Evolutionary conservation across 139 green algal genomes (phyloP), one percentile per base, ranked within the genome.

Genomic region (Chlamydomonas eustigma): DNA sequence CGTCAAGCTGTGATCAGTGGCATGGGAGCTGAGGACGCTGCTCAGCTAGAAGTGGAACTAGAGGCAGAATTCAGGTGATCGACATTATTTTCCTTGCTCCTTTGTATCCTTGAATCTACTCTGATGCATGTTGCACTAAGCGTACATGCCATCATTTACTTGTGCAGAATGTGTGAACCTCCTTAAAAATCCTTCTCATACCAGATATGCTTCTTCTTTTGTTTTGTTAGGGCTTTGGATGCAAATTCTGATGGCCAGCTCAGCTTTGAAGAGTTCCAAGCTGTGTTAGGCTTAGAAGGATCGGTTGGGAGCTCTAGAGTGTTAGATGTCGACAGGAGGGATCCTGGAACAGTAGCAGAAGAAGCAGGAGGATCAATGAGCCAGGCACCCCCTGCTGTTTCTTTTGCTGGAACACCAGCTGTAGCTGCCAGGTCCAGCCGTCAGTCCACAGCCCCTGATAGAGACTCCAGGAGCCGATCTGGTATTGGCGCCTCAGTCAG

Each of bases 221-320:
- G n/a, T n/a, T n/a, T n/a, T n/a, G 65, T 78, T 37, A 28, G 64
- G 2, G 73, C 73, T n/a, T 73, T 80, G 38, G 64, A 78, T 28
- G 39, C 51, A 28, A 67, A 50, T 31, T 71, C 50, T 38, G 51
- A 78, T 37, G 50, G 73, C 34, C 33, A 68, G 51, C 65, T 88
- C 2, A 82, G 64, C 18, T 78, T 86, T 28, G 84, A 88, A 22
- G 84, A 88, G 72, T 88, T 84, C 65, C 71, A 75, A n/a, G 58
- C 78, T 12, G 82, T 79, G n/a, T 50, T 88, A 75, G 70, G 79
- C 12, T 18, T 58, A 18, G 44, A 58, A 12, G n/a, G n/a, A n/a
- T n/a, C n/a, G n/a, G n/a, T n/a, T n/a, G n/a, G n/a, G n/a, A n/a
- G n/a, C n/a, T n/a, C n/a, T n/a, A n/a, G n/a, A n/a, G n/a, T n/a